Evolutionary conservation across 306 rosid species (phyloP).

Genomic region (Leucaena leucocephala): DNA sequence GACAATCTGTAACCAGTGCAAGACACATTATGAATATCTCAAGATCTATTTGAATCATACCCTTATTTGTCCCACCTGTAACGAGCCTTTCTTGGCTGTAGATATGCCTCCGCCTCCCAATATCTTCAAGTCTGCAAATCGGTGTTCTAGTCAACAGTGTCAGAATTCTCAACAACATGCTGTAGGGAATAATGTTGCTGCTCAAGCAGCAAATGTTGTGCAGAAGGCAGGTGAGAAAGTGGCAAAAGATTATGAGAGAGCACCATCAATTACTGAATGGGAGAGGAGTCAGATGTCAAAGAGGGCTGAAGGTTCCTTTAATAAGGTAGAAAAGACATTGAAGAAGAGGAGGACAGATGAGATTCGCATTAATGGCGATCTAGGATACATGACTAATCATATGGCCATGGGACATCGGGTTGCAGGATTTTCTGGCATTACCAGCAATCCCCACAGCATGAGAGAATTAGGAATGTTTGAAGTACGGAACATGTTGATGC

Average conservation of each 20-base stretch:
- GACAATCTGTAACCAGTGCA: conserved; percentile 74
- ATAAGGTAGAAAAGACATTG: conserved; percentile 32
- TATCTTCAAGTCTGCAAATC: conserved; percentile 50
- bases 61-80: conserved; percentile 72
- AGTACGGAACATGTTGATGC: conserved; percentile 50
- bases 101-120: conserved; percentile 68
- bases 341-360: conserved; percentile 56
- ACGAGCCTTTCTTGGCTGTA: conserved; percentile 60
- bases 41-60: conserved; percentile 65
- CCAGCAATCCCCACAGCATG: conserved; percentile 39
- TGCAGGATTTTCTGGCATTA: conserved; percentile 43
- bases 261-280: conserved; percentile 46
- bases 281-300: conserved; percentile 46
- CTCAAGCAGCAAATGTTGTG: conserved; percentile 57
- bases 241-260: conserved; percentile 51
- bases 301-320: conserved; percentile 38
- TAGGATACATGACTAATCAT: conserved; percentile 48
- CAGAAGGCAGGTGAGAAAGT: conserved; percentile 57
- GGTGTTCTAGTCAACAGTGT: conserved; percentile 51
- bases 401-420: conserved; percentile 49
- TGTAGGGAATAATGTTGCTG: conserved; percentile 41
- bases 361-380: conserved; percentile 35
- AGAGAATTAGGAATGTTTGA: conserved; percentile 59
- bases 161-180: conserved; percentile 42
- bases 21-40: conserved; percentile 68